Evolutionary conservation across 768 basidiomycete genomes (phyloP).

Genomic region (Cystobasidium tubakii): DNA sequence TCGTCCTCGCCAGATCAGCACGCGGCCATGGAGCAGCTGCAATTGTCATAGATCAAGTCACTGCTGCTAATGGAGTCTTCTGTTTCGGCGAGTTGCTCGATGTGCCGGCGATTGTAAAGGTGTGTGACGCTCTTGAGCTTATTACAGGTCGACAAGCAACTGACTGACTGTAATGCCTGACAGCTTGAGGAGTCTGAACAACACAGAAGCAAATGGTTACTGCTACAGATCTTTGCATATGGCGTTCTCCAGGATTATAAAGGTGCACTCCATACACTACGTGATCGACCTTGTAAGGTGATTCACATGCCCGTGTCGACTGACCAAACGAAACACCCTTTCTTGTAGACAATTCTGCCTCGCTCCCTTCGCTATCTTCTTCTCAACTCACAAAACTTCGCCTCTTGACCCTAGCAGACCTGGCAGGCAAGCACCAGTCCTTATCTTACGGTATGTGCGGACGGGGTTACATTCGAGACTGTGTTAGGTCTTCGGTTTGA

Average conservation of each 20-base stretch:
- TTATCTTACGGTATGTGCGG: slow-evolving; percentile 18
- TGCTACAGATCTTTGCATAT: slow-evolving; percentile 84
- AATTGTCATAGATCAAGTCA: slow-evolving; percentile 70
- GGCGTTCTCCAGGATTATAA: slow-evolving; percentile 78
- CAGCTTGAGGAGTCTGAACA: slow-evolving; percentile 68
- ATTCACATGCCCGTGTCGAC: too few relatives aligned
- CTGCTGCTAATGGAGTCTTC: slow-evolving; percentile 80
- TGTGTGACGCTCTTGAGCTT: slow-evolving; percentile 48
- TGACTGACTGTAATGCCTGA: background rate
- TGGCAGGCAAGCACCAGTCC: slow-evolving; percentile 64
- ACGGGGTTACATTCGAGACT: slow-evolving; percentile 7
- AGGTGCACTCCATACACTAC: slow-evolving; percentile 53
- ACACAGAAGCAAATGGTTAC: slow-evolving; percentile 58
- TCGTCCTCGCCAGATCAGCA: slow-evolving; percentile 83
- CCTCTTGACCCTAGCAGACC: slow-evolving; percentile 81
- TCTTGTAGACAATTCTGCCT: slow-evolving; percentile 59
- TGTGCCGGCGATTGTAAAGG: slow-evolving; percentile 75
- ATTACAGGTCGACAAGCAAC: background rate
- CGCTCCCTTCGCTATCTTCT: slow-evolving; percentile 62
- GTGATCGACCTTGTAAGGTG: slow-evolving; percentile 36
- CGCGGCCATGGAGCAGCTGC: slow-evolving; percentile 91
- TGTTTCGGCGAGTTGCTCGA: slow-evolving; percentile 86
- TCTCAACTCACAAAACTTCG: slow-evolving; percentile 81
- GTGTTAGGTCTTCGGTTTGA: background rate
- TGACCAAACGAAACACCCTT: too few relatives aligned